These are phyloP conservation scores for Backusella sp. DNA, from an alignment of 192 early-diverging fungal genomes.

Conservation along the genomic window DNA sequence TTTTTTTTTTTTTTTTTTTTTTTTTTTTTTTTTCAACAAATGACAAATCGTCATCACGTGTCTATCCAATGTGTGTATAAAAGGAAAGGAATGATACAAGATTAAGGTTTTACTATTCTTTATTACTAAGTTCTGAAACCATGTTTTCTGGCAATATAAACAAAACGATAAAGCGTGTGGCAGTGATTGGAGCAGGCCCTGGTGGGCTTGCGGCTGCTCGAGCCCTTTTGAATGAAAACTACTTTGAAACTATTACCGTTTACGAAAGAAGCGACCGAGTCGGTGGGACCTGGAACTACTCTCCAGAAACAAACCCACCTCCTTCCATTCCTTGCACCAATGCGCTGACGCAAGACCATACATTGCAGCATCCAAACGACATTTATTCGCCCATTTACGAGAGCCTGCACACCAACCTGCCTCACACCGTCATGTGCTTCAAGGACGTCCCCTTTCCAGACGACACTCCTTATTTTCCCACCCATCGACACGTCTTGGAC, in stretches of 20 bases:
- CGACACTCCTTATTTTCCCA: conserved; percentile 40
- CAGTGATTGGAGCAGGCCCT: conserved; percentile 37
- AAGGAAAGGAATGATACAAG: background rate
- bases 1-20: background rate
- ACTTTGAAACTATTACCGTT: conserved; percentile 39
- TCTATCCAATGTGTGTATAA: background rate
- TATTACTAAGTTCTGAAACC: background rate
- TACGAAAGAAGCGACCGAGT: conserved; percentile 44
- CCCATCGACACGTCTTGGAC: conserved; percentile 34
- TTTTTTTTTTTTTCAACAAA: background rate
- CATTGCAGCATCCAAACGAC: background rate
- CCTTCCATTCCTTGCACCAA: conserved; percentile 34
- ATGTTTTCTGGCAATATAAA: conserved; percentile 2
- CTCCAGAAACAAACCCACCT: conserved; percentile 28
- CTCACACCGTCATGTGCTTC: conserved; percentile 52
- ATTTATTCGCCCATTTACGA: conserved; percentile 36
- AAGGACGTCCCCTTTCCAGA: conserved; percentile 38
- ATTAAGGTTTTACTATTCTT: background rate
- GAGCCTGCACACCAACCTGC: conserved; percentile 52
- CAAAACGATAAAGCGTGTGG: conserved; percentile 26
- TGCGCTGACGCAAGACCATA: conserved; percentile 16
- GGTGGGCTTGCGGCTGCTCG: conserved; percentile 33
- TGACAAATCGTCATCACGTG: background rate
- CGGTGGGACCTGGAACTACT: conserved; percentile 57
- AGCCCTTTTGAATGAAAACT: conserved; percentile 19